These are phyloP conservation scores for Cornus florida DNA, from an alignment of 148 eudicot genomes.

Conservation along the genomic window DNA sequence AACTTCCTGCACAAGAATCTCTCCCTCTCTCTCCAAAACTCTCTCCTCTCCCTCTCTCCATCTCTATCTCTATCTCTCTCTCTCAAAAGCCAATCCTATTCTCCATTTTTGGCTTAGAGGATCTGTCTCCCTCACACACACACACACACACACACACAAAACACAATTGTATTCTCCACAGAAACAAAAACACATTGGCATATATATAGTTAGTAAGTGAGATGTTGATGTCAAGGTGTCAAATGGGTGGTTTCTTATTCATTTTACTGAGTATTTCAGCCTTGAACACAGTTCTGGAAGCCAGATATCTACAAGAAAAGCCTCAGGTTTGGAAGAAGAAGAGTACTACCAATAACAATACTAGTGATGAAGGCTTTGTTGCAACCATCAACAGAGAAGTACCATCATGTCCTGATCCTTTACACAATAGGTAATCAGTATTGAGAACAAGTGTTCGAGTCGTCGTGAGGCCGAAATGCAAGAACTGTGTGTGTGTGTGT, in stretches of 20 bases:
- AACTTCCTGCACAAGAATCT: background rate
- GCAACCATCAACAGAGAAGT: conserved; percentile 39
- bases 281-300: conserved; percentile 21
- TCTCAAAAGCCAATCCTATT: background rate
- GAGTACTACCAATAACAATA: background rate
- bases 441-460: background rate
- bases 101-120: background rate
- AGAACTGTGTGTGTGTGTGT: background rate
- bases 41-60: background rate
- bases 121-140: no score
- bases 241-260: conserved; percentile 5
- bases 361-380: conserved; percentile 31
- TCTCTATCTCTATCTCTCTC: no score
- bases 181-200: background rate
- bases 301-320: conserved; percentile 5
- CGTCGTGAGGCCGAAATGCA: background rate
- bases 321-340: background rate
- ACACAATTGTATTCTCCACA: no score
- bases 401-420: conserved; percentile 58
- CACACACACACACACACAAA: no score
- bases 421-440: conserved; percentile 43
- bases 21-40: background rate
- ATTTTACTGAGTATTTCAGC: conserved; percentile 24
- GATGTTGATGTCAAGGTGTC: background rate
- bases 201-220: background rate